Percentiles rank a stretch among this genome's conserved stretches.
phyloP scores from a whole-genome alignment of 306 rosid species.

The Cucurbita argyrosperma region DNA sequence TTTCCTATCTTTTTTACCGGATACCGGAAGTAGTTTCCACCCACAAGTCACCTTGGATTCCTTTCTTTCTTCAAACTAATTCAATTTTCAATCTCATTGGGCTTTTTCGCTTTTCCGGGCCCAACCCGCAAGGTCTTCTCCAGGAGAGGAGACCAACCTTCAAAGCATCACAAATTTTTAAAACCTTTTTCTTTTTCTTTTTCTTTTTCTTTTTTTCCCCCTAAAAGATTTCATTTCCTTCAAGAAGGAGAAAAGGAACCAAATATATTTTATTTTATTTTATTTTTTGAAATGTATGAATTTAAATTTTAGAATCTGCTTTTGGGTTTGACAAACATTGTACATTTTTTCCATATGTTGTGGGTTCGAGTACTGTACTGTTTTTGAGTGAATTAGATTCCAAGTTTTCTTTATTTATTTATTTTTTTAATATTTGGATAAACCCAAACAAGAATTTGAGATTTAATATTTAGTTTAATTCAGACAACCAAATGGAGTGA shows the following conservation, averaged over 20 bases:
- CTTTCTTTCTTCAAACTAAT: constrained; percentile 3
- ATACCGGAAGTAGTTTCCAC: constrained; percentile 18
- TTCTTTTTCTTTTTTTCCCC: no score
- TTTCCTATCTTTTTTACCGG: constrained; percentile 21
- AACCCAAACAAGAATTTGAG: not conserved
- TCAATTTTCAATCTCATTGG: not conserved
- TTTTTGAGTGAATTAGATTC: not conserved
- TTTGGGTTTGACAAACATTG: not conserved
- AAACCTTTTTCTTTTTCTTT: not conserved
- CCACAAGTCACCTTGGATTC: constrained; percentile 4
- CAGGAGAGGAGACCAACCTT: not conserved
- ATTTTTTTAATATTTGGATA: not conserved
- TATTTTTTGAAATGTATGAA: not conserved
- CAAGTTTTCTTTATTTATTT: not conserved
- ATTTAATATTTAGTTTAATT: not conserved
- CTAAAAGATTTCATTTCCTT: not conserved
- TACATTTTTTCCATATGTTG: not conserved
- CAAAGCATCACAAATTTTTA: not conserved
- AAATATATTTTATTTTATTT: no score
- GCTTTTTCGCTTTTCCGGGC: not conserved
- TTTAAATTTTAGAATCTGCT: not conserved
- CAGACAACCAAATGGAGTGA: not conserved
- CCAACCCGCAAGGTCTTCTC: not conserved
- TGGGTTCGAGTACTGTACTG: not conserved
- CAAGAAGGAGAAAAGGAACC: not conserved